phyloP scores from a whole-genome alignment of 2,329 filamentous ascomycete species.

The Penicillium sp. region DNA sequence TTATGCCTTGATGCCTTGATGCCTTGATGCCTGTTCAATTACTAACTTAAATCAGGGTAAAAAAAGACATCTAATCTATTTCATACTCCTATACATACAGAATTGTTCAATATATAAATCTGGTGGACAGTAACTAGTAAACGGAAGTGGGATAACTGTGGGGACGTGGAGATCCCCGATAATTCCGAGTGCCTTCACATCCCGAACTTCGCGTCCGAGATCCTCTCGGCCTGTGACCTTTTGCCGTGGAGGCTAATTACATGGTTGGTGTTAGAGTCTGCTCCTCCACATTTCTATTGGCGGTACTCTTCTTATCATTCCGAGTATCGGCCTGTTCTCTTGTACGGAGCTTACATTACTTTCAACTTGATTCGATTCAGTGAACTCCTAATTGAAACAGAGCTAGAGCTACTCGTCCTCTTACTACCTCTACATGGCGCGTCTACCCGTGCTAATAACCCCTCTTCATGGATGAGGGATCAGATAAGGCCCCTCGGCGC shows the following conservation, averaged over 20 bases:
- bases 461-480: slow-evolving; percentile 41
- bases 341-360: background rate
- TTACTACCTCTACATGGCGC: slow-evolving; percentile 25
- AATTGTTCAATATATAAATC: background rate
- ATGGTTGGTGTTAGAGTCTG: background rate
- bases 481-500: slow-evolving; percentile 40
- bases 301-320: background rate
- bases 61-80: background rate
- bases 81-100: background rate
- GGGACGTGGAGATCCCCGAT: background rate
- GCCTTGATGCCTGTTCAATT: background rate
- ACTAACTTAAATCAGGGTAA: background rate
- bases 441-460: slow-evolving; percentile 19
- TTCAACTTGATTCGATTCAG: background rate
- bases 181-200: background rate
- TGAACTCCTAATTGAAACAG: background rate
- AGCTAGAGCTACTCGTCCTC: background rate
- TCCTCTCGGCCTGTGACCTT: background rate
- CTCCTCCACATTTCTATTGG: background rate
- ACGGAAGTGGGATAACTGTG: background rate
- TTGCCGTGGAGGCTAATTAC: background rate
- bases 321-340: background rate
- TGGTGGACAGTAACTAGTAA: background rate
- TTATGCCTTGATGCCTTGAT: background rate
- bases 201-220: slow-evolving; percentile 4